Percentiles rank a stretch among this genome's conserved stretches.
Evolutionary conservation across 1,284 basidiomycete species (phyloP).

Genomic region (Neonothopanus nambi): DNA sequence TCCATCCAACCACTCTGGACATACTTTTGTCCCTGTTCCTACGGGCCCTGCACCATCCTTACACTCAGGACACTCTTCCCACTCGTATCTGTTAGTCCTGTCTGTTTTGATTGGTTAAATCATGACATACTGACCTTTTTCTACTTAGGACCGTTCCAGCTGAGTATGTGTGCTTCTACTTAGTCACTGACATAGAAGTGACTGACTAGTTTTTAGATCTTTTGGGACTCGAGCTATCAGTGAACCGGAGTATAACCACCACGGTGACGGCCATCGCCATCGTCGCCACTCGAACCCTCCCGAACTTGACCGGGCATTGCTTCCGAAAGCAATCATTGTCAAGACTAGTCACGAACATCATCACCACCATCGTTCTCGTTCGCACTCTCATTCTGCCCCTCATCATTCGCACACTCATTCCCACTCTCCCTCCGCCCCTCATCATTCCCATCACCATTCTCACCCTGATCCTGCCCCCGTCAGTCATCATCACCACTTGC

Average conservation of each 20-base stretch:
- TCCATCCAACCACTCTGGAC: background rate
- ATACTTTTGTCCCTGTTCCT: background rate
- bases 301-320: slow-evolving; percentile 6
- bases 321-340: background rate
- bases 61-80: background rate
- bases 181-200: too few relatives aligned
- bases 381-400: slow-evolving; percentile 3
- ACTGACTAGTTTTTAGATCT: background rate
- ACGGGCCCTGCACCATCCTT: background rate
- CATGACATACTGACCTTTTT: background rate
- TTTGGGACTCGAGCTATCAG: slow-evolving; percentile 1
- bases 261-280: slow-evolving; percentile 1
- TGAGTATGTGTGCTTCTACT: slow-evolving; percentile 4
- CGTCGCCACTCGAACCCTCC: slow-evolving; percentile 4
- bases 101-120: background rate
- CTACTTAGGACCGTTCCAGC: background rate
- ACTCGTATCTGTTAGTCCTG: slow-evolving; percentile 10
- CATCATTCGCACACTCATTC: too few relatives aligned
- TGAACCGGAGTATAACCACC: slow-evolving; percentile 3
- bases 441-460: too few relatives aligned
- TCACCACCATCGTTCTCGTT: slow-evolving; percentile 13
- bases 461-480: background rate
- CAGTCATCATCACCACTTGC: background rate
- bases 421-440: slow-evolving; percentile 14
- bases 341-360: slow-evolving; percentile 6